phyloP scores from a whole-genome alignment of 2,329 filamentous ascomycete genomes.

The Fusarium sp. region DNA sequence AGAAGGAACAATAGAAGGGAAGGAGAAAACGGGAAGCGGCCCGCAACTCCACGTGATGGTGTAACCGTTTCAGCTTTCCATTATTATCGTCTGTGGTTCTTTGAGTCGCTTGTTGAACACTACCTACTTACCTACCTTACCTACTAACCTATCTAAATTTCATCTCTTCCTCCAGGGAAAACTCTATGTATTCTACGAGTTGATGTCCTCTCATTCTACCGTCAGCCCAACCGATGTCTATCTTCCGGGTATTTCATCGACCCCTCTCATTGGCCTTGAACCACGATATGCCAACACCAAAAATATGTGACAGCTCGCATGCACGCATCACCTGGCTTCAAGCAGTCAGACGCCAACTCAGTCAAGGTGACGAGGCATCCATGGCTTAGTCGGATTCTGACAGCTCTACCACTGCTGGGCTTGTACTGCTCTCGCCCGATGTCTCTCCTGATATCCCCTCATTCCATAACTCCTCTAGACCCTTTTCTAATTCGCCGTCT shows the following conservation, averaged over 20 bases:
- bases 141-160: neutral
- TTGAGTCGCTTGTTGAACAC: neutral
- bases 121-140: neutral
- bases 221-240: neutral
- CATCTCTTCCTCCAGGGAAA: neutral
- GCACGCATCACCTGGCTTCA: constrained; percentile 13
- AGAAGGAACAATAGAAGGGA: constrained; percentile 18
- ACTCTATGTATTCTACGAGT: neutral
- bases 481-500: constrained; percentile 51
- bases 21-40: constrained; percentile 9
- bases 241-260: neutral
- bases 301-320: constrained; percentile 20
- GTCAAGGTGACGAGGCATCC: constrained; percentile 5
- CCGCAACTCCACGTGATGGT: constrained; percentile 33
- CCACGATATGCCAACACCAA: neutral
- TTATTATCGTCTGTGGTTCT: neutral
- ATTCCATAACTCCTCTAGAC: constrained; percentile 54
- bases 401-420: constrained; percentile 40
- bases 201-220: neutral
- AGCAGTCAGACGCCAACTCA: constrained; percentile 8
- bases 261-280: neutral
- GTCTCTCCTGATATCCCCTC: constrained; percentile 44
- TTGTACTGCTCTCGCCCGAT: constrained; percentile 28
- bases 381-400: constrained; percentile 37
- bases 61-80: neutral